A percentile compares a stretch with the other conserved stretches of the same genome.
phyloP scores from a whole-genome alignment of 2,329 filamentous ascomycete species.

The Beauveria rudraprayagi region DNA sequence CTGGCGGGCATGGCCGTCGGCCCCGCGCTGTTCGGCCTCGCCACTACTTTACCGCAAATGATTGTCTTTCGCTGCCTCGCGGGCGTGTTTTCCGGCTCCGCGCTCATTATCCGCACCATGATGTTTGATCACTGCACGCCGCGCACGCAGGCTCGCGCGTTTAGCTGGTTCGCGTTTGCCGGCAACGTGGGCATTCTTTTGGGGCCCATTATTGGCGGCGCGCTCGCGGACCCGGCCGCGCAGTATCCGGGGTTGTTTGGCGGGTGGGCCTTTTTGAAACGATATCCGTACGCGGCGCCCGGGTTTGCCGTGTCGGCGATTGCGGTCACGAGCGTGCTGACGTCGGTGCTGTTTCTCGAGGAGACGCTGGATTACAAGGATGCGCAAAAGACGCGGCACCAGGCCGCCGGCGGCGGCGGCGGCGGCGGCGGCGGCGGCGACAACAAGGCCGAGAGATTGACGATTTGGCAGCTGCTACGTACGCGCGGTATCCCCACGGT shows the following conservation, averaged over 20 bases:
- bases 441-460: constrained; percentile 7
- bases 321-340: constrained; percentile 43
- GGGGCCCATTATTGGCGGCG: constrained; percentile 62
- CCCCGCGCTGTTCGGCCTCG: constrained; percentile 60
- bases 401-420: neutral
- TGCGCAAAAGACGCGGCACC: neutral
- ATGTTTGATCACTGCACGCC: constrained; percentile 63
- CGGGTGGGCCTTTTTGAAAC: constrained; percentile 34
- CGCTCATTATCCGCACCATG: constrained; percentile 71
- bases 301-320: constrained; percentile 50
- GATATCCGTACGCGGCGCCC: constrained; percentile 47
- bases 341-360: constrained; percentile 49
- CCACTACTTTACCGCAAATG: constrained; percentile 64
- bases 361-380: constrained; percentile 45
- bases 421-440: neutral
- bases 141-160: constrained; percentile 63
- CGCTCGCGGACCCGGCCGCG: constrained; percentile 56
- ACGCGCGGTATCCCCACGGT: constrained; percentile 58
- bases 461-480: constrained; percentile 40
- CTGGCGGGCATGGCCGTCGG: constrained; percentile 54
- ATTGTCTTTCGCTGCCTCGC: constrained; percentile 61
- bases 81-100: constrained; percentile 65
- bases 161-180: constrained; percentile 69
- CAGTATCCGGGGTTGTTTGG: constrained; percentile 53
- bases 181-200: constrained; percentile 68